Base-by-base conservation (phyloP, 2,329 filamentous ascomycete genomes). In the Trichoderma gracile region DNA sequence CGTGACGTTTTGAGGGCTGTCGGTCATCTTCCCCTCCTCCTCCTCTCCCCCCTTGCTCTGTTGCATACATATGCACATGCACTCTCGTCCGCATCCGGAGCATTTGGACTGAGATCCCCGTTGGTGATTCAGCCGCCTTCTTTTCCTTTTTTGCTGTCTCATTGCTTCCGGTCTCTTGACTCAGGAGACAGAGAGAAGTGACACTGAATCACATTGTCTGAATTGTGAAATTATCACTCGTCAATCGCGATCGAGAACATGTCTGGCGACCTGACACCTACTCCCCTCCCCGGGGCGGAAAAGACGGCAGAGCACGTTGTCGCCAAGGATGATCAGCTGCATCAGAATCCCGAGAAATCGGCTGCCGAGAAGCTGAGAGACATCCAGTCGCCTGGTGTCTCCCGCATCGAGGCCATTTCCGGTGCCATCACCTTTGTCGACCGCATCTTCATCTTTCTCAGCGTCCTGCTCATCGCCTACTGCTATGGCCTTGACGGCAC, bases 381-480 rank as follows among this genome's bases (percentile, higher is more conserved):
- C 65, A 69, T 75, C 64, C 78, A 76, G 65, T 81, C 79, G 6
- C 75, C 84, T 5, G 86, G 86, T 72, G 85, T 89, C 7, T 75
- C 73, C n/a, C 83, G 86, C 12, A 82, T 88, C 67, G 84, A 88
- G 73, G 82, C 82, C 33, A 77, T 89, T 53, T 76, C 81, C 7
- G 74, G 79, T 9, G 79, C 84, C 67, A 80, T 88, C 43, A 85
- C 81, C 19, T 67, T 74, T 4, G 65, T 69, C 15, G 84, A 89
- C 71, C 84, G 84, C 33, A 67, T 84, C 65, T 78, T 80, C 66
- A 80, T 90, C 72, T 89, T 89, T 74, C 70, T 83, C 10, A 79
- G 85, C 25, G 78, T 89, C 67, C 89, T 89, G 72, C 72, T 89
- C 38, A 76, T 89, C 60, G 83, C 86, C 12, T 90, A 88, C 72